phyloP scores from a whole-genome alignment of 495 filamentous ascomycete genomes.

The Parmelia sp. region DNA sequence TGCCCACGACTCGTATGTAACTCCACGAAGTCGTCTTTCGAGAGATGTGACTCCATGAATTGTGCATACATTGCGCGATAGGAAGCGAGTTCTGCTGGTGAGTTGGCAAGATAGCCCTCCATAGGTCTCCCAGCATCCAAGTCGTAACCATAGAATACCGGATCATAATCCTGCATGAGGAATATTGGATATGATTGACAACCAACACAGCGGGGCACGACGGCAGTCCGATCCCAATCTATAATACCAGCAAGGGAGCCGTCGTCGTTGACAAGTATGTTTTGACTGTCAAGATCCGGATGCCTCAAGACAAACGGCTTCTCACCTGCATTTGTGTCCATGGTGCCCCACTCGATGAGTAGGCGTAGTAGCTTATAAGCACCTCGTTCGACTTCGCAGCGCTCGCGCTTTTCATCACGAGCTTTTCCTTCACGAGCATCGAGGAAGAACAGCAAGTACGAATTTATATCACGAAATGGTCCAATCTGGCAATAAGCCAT shows the following conservation, averaged over 20 bases:
- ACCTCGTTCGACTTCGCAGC: background rate
- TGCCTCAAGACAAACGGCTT: slow-evolving; percentile 33
- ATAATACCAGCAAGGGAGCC: slow-evolving; percentile 37
- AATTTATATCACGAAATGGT: background rate
- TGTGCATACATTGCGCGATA: background rate
- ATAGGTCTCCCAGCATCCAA: background rate
- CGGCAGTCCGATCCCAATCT: slow-evolving; percentile 37
- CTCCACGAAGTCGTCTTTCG: background rate
- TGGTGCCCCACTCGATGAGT: background rate
- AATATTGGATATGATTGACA: slow-evolving; percentile 31
- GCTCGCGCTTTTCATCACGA: no score
- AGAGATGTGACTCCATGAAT: background rate
- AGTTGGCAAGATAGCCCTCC: background rate
- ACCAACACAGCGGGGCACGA: slow-evolving; percentile 22
- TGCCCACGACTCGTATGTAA: background rate
- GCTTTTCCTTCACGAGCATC: background rate
- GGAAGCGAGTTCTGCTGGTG: background rate
- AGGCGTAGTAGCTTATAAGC: slow-evolving; percentile 5
- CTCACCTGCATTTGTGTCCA: background rate
- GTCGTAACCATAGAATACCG: slow-evolving; percentile 11
- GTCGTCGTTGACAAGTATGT: slow-evolving; percentile 34
- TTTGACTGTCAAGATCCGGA: slow-evolving; percentile 37
- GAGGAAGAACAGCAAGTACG: background rate
- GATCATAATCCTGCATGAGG: slow-evolving; percentile 38
- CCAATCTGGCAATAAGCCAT: background rate